Percentiles rank a stretch among this genome's conserved stretches.
phyloP scores from a whole-genome alignment of 2,329 filamentous ascomycete species.

The Colletotrichum liriopes region DNA sequence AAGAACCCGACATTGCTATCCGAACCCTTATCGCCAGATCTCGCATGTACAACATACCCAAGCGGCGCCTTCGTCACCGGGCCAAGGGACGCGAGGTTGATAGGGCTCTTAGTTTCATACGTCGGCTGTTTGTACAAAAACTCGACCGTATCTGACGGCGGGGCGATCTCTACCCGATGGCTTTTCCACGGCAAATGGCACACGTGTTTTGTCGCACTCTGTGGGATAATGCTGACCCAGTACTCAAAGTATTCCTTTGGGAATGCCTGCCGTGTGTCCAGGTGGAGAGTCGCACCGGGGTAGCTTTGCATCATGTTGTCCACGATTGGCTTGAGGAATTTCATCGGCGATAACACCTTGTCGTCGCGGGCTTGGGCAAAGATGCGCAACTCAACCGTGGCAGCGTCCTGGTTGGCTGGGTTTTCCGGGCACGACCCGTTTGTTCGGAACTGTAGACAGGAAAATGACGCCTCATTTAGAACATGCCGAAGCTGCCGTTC shows the following conservation, averaged over 20 bases:
- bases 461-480: constrained; percentile 53
- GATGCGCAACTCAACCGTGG: constrained; percentile 64
- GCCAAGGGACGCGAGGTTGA: constrained; percentile 48
- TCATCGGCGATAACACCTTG: constrained; percentile 52
- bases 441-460: constrained; percentile 52
- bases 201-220: constrained; percentile 44
- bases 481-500: constrained; percentile 56
- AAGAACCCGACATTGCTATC: constrained; percentile 53
- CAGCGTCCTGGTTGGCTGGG: constrained; percentile 60
- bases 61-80: constrained; percentile 49
- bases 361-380: constrained; percentile 61
- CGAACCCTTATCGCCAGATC: constrained; percentile 60
- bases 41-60: constrained; percentile 51
- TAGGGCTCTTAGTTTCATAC: constrained; percentile 48
- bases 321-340: constrained; percentile 57
- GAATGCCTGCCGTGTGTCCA: constrained; percentile 52
- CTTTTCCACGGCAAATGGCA: constrained; percentile 47
- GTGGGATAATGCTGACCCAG: constrained; percentile 46
- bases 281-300: constrained; percentile 57
- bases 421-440: constrained; percentile 57
- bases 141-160: constrained; percentile 44
- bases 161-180: constrained; percentile 38
- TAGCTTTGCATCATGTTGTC: constrained; percentile 61
- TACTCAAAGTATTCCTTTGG: constrained; percentile 47
- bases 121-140: constrained; percentile 48